Conservation (phyloP, 202 grass and related monocot genomes). For the Alloteropsis angusta region DNA sequence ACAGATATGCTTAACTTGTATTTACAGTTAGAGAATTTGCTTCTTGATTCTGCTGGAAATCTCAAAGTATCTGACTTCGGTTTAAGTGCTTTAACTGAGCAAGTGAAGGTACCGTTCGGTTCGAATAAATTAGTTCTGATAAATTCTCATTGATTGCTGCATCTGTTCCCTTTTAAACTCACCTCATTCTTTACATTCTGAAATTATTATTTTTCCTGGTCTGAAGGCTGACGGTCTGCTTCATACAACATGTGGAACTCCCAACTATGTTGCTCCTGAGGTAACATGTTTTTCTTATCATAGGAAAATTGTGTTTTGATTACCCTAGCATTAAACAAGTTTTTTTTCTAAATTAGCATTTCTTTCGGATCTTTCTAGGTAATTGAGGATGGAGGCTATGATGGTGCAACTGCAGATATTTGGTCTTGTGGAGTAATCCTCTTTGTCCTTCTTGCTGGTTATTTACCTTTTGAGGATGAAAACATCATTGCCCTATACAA, state of each 20-base stretch:
- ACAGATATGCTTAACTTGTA: conserved; percentile 17
- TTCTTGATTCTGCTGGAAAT: conserved; percentile 71
- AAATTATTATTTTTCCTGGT: background rate
- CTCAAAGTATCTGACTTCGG: conserved; percentile 96
- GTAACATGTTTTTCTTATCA: conserved; percentile 19
- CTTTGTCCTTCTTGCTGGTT: conserved; percentile 69
- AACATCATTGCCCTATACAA: conserved; percentile 79
- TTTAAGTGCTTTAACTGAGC: conserved; percentile 86
- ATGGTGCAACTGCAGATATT: conserved; percentile 72
- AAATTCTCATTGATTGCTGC: background rate
- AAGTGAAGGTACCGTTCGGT: conserved; percentile 57
- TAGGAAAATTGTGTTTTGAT: background rate
- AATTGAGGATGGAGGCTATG: conserved; percentile 84
- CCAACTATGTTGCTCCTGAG: conserved; percentile 92
- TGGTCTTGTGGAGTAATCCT: conserved; percentile 92
- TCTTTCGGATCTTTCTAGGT: conserved; percentile 38
- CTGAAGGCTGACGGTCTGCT: conserved; percentile 68
- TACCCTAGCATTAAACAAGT: background rate
- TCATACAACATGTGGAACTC: conserved; percentile 91
- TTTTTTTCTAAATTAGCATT: conserved; percentile 13
- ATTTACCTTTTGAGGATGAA: conserved; percentile 84
- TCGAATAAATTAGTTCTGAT: background rate
- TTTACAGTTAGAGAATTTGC: conserved; percentile 77
- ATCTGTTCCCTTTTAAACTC: background rate
- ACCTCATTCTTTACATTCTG: conserved; percentile 6